Conservation (phyloP, 176 grass and related monocot genomes). For the Oryza meridionalis region DNA sequence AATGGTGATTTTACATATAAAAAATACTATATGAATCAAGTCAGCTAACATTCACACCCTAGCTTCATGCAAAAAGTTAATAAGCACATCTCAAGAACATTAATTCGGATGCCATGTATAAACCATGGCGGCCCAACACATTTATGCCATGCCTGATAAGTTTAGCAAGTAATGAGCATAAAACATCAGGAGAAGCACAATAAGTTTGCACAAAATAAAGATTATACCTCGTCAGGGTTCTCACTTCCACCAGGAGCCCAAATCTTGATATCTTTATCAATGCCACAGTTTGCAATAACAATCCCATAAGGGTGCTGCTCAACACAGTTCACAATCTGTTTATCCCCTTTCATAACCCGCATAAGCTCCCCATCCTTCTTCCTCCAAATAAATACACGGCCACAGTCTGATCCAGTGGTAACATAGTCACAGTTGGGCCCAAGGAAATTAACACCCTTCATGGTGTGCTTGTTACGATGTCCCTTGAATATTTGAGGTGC, state of each 20-base stretch:
- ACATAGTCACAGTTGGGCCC: constrained; percentile 85
- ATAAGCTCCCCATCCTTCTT: constrained; percentile 68
- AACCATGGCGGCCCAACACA: neutral
- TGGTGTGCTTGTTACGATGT: constrained; percentile 52
- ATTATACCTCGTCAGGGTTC: constrained; percentile 52
- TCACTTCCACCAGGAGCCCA: constrained; percentile 59
- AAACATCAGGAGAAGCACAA: neutral
- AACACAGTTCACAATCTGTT: constrained; percentile 62
- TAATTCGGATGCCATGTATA: neutral
- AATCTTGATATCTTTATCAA: constrained; percentile 68
- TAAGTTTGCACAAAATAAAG: constrained; percentile 1
- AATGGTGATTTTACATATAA: neutral
- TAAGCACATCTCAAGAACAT: constrained; percentile 7
- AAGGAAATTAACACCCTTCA: constrained; percentile 79
- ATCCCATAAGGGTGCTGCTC: constrained; percentile 69
- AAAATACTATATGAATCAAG: neutral
- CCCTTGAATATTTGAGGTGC: constrained; percentile 48
- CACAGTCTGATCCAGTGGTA: constrained; percentile 78
- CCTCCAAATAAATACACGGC: constrained; percentile 76
- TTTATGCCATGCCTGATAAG: neutral
- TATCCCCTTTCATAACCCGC: constrained; percentile 68
- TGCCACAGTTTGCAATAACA: constrained; percentile 71
- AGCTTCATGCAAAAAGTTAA: neutral
- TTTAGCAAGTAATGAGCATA: neutral
- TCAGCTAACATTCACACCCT: neutral